These are phyloP conservation scores for Fraxinus velutina DNA, from an alignment of 305 asterid genomes.

Conservation along the genomic window DNA sequence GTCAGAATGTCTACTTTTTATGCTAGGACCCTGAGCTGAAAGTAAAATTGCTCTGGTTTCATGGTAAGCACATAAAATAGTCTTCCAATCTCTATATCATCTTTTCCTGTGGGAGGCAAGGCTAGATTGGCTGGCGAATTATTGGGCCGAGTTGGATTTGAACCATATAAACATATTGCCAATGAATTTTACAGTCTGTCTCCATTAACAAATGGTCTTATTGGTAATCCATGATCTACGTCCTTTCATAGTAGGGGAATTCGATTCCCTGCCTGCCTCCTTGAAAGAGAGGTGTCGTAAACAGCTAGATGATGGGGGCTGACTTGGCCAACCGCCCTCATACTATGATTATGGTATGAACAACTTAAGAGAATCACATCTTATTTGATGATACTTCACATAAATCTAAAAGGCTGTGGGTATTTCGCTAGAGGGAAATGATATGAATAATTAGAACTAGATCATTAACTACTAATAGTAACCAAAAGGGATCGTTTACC, in stretches of 20 bases:
- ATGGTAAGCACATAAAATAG: neutral
- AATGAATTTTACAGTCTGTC: neutral
- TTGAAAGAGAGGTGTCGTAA: neutral
- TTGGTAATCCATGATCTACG: neutral
- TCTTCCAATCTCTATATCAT: neutral
- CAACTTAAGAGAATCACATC: neutral
- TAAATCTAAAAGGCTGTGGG: neutral
- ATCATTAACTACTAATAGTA: neutral
- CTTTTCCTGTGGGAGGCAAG: neutral
- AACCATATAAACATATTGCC: neutral
- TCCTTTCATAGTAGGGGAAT: neutral
- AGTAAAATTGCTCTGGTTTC: neutral
- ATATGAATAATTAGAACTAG: neutral
- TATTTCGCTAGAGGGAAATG: neutral
- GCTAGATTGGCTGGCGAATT: neutral
- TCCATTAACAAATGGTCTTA: neutral
- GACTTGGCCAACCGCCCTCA: neutral
- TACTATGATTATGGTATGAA: neutral
- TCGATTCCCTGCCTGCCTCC: neutral
- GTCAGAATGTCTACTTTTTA: neutral
- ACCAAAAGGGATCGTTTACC: neutral
- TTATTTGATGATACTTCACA: neutral
- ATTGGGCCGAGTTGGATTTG: neutral
- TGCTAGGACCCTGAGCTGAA: neutral
- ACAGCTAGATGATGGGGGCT: neutral